Evolutionary conservation across 2,329 filamentous ascomycete genomes (phyloP).

Genomic region (Aspergillus carbonarius): DNA sequence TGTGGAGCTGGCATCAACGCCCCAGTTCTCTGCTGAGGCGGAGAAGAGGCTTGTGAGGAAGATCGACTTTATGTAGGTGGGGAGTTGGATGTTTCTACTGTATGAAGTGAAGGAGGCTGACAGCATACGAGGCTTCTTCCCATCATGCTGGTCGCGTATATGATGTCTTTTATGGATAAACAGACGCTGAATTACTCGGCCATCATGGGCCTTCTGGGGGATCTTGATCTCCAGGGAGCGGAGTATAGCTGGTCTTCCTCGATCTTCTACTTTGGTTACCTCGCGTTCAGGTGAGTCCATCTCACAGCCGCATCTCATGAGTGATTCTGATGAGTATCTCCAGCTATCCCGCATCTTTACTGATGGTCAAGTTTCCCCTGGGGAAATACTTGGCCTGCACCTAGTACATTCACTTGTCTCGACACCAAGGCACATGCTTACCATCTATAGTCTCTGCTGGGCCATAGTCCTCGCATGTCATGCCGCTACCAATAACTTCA

Average conservation of each 20-base stretch:
- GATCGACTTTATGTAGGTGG: constrained; percentile 24
- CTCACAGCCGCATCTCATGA: background rate
- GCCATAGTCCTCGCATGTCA: constrained; percentile 31
- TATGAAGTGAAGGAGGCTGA: background rate
- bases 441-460: constrained; percentile 27
- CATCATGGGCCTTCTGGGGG: constrained; percentile 28
- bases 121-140: constrained; percentile 21
- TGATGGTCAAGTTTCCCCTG: constrained; percentile 38
- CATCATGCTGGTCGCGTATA: constrained; percentile 28
- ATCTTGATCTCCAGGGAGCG: constrained; percentile 20
- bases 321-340: background rate
- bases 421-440: background rate
- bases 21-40: constrained; percentile 15
- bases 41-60: constrained; percentile 24
- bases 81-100: background rate
- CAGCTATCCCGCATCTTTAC: constrained; percentile 27
- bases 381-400: constrained; percentile 36
- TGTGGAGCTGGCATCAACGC: constrained; percentile 12
- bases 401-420: constrained; percentile 12
- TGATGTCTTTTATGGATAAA: constrained; percentile 39
- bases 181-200: constrained; percentile 34
- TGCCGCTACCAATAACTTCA: constrained; percentile 41
- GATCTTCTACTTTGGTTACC: constrained; percentile 30
- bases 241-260: constrained; percentile 25
- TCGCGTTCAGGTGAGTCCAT: constrained; percentile 30